Evolutionary conservation across 1,284 basidiomycete genomes (phyloP), one percentile per base, ranked within the genome.

Genomic region (Leccinum solheimii): DNA sequence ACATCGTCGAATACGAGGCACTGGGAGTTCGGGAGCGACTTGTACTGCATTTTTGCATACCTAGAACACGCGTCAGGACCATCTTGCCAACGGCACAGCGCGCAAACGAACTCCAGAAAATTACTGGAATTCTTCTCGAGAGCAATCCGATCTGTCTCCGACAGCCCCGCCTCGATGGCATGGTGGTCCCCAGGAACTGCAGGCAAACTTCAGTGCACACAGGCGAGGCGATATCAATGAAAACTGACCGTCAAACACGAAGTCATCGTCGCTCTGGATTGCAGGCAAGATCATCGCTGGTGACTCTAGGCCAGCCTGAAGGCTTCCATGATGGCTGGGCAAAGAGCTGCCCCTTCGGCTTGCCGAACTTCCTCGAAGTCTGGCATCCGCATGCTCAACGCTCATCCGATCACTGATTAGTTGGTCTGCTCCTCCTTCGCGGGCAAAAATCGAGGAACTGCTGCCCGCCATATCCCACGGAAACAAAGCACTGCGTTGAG

Each of bases 381-480:
- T 79, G 34, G 82, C 75, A 57, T 86, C 85, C 5, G 80, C 83
- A 14, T 76, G 79, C 38, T 84, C 83, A 40, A 86, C 68, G 64
- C 79, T 82, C 50, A 81, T 67, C 53, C 75, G 76, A 62, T 84
- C 82, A 65, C 79, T 82, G 40, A 76, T 78, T 36, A 66, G 64
- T 54, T 76, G 72, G 5, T 75, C 78, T 61, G 81, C 77, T 5
- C 70, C 77, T 27, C 71, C 78, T 30, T 69, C 79, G 50, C 69
- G 64, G 3, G 70, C 78, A 40, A 69, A 69, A 38, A 71, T 78
- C 3, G 88, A 89, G 11, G 87, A 88, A 62, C 82, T 88, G 26
- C 79, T 77, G 1, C 86, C 88, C 14, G 88, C 89, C 72, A 92
- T 82, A 68, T 92, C 90, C 91, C 91, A 93, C 5, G 91, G 91